A percentile compares a stretch with the other conserved stretches of the same genome.
phyloP scores from a whole-genome alignment of 2,329 filamentous ascomycete species.

The Penicillium polonicum region DNA sequence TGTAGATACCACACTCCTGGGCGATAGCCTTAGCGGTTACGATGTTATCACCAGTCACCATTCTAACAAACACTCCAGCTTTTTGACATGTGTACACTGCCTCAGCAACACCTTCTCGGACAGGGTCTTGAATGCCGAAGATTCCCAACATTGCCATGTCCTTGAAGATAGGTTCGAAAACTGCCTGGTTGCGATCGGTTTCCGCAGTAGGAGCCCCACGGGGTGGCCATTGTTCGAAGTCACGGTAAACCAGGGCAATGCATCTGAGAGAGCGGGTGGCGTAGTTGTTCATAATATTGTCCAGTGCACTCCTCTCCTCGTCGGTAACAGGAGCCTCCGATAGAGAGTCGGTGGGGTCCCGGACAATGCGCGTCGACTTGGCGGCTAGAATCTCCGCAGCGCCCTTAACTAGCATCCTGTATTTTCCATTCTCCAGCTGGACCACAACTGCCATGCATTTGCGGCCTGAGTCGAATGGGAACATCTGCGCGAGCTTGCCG shows the following conservation, averaged over 20 bases:
- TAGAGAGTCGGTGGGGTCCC: conserved; percentile 60
- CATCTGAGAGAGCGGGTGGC: conserved; percentile 78
- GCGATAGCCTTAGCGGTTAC: conserved; percentile 77
- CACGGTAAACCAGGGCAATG: conserved; percentile 78
- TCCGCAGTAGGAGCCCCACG: conserved; percentile 56
- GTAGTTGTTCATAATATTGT: conserved; percentile 71
- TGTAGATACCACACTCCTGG: conserved; percentile 73
- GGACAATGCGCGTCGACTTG: conserved; percentile 53
- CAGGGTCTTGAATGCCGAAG: conserved; percentile 78
- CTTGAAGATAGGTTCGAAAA: conserved; percentile 65
- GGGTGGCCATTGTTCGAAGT: conserved; percentile 84
- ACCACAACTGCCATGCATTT: conserved; percentile 70
- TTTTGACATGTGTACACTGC: conserved; percentile 71
- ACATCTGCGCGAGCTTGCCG: conserved; percentile 54
- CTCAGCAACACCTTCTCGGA: conserved; percentile 70
- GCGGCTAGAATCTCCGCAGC: conserved; percentile 52
- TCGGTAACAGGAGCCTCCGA: conserved; percentile 53
- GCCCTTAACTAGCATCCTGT: conserved; percentile 57
- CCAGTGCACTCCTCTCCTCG: conserved; percentile 59
- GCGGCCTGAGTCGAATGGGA: conserved; percentile 62
- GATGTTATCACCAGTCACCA: conserved; percentile 84
- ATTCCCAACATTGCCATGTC: conserved; percentile 68
- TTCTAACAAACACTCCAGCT: conserved; percentile 75
- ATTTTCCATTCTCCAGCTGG: conserved; percentile 55
- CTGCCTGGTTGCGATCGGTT: conserved; percentile 61